Evolutionary conservation across 371 early-diverging fungal species (phyloP), one percentile per base, ranked within the genome.

Genomic region (Mucor racemosus): DNA sequence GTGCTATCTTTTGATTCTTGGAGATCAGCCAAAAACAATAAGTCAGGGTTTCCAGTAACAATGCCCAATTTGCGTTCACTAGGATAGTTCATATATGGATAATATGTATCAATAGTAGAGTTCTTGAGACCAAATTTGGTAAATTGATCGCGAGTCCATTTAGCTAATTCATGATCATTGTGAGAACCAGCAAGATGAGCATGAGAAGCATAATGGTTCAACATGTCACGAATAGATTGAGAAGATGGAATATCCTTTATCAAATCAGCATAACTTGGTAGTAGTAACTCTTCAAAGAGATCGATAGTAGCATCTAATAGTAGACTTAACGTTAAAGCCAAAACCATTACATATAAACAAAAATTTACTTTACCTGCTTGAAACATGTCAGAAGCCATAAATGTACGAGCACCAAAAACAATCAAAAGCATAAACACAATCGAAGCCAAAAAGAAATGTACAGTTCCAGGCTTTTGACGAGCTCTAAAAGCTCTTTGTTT

Each of bases 81-180:
- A 34, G 89, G 90, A 31, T 86, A 84, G 69, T 87, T 88, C 17
- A 91, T 63, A 67, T 80, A 74, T 21, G 90, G 87, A 50, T 81
- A 81, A 65, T 91, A 91, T n/a, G 84, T 79, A 33, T 79, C 84
- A 35, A 87, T 82, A 48, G 75, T 64, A 38, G 84, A 69, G 40
- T 85, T 80, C 4, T 65, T 60, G 41, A 91, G 66, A 13, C 90
- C 90, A 61, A 77, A 86, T 35, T 76, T 71, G 17, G 60, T 50
- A 44, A 83, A 86, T 46, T 82, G 73, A 38, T 84, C 81, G 5
- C 72, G 72, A 2, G 91, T 91, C 78, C 86, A 88, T n/a, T 72
- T 72, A 10, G 88, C 90, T 48, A 79, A 79, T 5, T 71, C 68
- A 26, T 67, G 57, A 61, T 88, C 85, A 38, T 55, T 56, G 7